Evolutionary conservation across 2,329 filamentous ascomycete genomes (phyloP).

Genomic region (Zymoseptoria brevis): DNA sequence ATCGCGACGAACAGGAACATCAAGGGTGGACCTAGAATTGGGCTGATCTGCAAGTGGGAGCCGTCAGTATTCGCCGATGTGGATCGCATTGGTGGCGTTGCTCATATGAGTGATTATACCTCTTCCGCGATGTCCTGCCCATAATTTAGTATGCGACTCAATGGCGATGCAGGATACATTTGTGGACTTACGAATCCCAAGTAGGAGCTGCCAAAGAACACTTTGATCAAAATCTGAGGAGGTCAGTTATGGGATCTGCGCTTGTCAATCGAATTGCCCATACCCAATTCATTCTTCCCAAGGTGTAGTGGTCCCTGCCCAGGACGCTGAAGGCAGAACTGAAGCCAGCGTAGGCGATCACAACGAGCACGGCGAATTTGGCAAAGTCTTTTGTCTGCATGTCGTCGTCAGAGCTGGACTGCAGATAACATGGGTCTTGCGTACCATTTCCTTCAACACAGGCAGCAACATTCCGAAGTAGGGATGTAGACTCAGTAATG

Average conservation of each 20-base stretch:
- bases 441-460: slow-evolving; percentile 82
- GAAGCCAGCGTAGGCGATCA: slow-evolving; percentile 78
- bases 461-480: slow-evolving; percentile 89
- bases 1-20: slow-evolving; percentile 68
- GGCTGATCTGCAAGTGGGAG: slow-evolving; percentile 32
- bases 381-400: slow-evolving; percentile 70
- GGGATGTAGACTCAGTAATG: slow-evolving; percentile 74
- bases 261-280: too few species aligned
- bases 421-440: slow-evolving; percentile 2
- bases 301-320: slow-evolving; percentile 60
- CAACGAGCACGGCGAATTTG: slow-evolving; percentile 69
- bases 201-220: slow-evolving; percentile 71
- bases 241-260: neutral
- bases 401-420: neutral
- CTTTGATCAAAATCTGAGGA: slow-evolving; percentile 38
- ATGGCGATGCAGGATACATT: neutral
- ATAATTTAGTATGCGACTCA: slow-evolving; percentile 4
- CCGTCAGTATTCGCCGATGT: neutral
- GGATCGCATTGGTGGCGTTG: slow-evolving; percentile 11
- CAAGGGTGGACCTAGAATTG: slow-evolving; percentile 44
- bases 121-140: slow-evolving; percentile 40
- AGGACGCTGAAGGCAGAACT: slow-evolving; percentile 77
- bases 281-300: slow-evolving; percentile 58
- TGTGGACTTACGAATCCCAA: slow-evolving; percentile 60
- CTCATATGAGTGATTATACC: slow-evolving; percentile 26